Conservation (phyloP, 306 rosid genomes). For the Begonia peltatifolia region DNA sequence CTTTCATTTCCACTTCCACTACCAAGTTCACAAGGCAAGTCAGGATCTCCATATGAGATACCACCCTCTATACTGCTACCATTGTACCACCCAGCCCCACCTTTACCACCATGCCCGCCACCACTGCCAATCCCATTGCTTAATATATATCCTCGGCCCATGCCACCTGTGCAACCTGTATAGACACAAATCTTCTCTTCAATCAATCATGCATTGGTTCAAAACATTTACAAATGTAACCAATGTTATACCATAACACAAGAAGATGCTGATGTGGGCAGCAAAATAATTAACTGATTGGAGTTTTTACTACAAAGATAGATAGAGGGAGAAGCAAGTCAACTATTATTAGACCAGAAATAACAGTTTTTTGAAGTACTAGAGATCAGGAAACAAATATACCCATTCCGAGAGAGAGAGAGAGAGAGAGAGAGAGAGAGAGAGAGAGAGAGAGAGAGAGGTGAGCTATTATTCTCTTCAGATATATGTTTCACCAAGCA, state of each 20-base stretch:
- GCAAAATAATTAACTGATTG: too few species aligned
- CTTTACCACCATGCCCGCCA: slow-evolving; percentile 95
- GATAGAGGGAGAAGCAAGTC: neutral
- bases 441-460: neutral
- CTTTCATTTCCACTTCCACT: slow-evolving; percentile 85
- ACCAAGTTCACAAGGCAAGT: slow-evolving; percentile 94
- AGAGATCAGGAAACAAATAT: slow-evolving; percentile 5
- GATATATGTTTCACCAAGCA: neutral
- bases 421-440: neutral
- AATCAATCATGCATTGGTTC: too few species aligned
- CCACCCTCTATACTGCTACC: slow-evolving; percentile 56
- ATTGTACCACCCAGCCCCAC: slow-evolving; percentile 56
- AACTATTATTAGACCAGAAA: neutral
- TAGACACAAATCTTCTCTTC: slow-evolving; percentile 2
- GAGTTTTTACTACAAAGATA: too few species aligned
- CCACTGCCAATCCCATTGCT: slow-evolving; percentile 77
- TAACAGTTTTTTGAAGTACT: neutral
- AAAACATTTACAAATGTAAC: neutral
- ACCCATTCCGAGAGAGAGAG: slow-evolving; percentile 52
- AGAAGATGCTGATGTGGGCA: neutral
- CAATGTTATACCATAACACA: neutral
- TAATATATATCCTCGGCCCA: slow-evolving; percentile 53
- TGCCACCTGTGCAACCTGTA: slow-evolving; percentile 83
- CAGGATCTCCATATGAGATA: slow-evolving; percentile 57
- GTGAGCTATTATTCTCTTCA: too few species aligned